phyloP scores from a whole-genome alignment of 768 basidiomycete genomes.

The Boletus patriciae region DNA sequence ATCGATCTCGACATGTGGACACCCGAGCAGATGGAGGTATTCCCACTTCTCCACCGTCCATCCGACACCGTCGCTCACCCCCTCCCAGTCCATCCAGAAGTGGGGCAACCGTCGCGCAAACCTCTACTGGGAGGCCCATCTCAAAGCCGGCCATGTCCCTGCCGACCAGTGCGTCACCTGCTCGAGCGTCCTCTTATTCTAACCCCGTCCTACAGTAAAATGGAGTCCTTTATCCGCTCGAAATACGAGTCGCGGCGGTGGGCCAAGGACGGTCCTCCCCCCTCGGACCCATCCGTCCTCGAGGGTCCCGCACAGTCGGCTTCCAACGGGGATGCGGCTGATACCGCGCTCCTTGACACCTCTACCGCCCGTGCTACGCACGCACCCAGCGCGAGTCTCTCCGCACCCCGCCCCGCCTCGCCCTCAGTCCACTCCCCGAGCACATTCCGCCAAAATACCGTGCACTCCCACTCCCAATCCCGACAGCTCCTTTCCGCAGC shows the following conservation, averaged over 20 bases:
- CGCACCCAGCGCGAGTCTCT: conserved; percentile 6
- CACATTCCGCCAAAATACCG: conserved; percentile 22
- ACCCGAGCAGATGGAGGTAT: conserved; percentile 93
- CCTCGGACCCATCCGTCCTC: conserved; percentile 76
- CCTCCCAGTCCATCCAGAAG: conserved; percentile 69
- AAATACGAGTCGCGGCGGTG: conserved; percentile 94
- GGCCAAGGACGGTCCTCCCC: conserved; percentile 89
- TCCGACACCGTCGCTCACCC: not conserved
- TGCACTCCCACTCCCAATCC: conserved; percentile 21
- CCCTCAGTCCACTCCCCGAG: conserved; percentile 27
- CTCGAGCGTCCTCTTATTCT: too few species aligned
- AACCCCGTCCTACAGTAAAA: conserved; percentile 61
- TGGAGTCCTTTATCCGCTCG: conserved; percentile 95
- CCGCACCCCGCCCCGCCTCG: conserved; percentile 31
- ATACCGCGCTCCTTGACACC: conserved; percentile 6
- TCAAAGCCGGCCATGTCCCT: conserved; percentile 87
- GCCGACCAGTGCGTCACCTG: conserved; percentile 81
- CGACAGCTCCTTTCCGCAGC: conserved; percentile 32
- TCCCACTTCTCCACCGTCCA: conserved; percentile 13
- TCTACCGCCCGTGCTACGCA: conserved; percentile 1
- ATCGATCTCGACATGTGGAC: conserved; percentile 98
- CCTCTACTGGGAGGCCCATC: conserved; percentile 95
- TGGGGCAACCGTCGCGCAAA: conserved; percentile 97
- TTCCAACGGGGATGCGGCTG: conserved; percentile 5
- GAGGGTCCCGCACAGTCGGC: conserved; percentile 41